phyloP scores from a whole-genome alignment of 2,329 filamentous ascomycete genomes.

The Penicillium sp. region DNA sequence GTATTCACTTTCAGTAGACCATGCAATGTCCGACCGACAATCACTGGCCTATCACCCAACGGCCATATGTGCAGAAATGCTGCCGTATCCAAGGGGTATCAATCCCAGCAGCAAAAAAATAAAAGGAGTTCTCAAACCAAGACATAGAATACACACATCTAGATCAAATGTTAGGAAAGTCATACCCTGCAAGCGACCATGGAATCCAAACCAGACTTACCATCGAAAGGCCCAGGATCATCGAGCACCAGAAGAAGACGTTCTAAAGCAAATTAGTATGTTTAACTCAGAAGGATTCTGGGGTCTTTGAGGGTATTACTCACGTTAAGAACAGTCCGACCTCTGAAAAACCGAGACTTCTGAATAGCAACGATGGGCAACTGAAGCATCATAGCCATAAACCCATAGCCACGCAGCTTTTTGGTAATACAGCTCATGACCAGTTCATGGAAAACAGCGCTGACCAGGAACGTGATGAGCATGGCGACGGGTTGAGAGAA shows the following conservation, averaged over 20 bases:
- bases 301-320: constrained; percentile 9
- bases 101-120: background rate
- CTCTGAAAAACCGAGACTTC: constrained; percentile 72
- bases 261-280: constrained; percentile 50
- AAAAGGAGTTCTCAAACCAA: constrained; percentile 33
- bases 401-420: constrained; percentile 92
- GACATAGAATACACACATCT: constrained; percentile 64
- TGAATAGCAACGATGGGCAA: constrained; percentile 93
- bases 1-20: background rate
- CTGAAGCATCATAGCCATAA: constrained; percentile 94
- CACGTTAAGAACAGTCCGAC: constrained; percentile 73
- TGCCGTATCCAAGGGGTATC: background rate
- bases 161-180: background rate
- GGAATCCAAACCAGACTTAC: constrained; percentile 50
- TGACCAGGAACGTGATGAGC: constrained; percentile 87
- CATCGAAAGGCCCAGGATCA: constrained; percentile 82
- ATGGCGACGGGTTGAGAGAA: constrained; percentile 78
- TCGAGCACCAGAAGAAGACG: constrained; percentile 85
- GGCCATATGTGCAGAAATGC: background rate
- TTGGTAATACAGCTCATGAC: constrained; percentile 98
- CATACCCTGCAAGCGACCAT: background rate
- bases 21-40: background rate
- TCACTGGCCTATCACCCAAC: background rate
- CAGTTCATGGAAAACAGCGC: constrained; percentile 85
- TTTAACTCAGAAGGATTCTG: too few relatives aligned